Base-by-base conservation (phyloP, 192 early-diverging fungal genomes). In the Backusella circina region DNA sequence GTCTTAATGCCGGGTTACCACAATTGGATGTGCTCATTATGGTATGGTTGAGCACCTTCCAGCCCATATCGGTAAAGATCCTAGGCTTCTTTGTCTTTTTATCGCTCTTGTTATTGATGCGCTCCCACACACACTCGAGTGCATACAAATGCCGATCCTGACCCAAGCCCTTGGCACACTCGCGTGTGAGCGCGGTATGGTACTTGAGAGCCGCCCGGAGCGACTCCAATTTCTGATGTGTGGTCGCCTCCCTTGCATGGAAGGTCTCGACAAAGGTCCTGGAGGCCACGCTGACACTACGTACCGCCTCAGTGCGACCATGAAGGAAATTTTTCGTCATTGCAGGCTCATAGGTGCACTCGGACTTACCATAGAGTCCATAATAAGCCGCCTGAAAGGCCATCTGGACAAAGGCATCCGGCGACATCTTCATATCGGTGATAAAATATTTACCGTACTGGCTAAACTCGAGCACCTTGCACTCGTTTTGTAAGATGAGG, bases 61-160 rank as follows among this genome's bases (percentile, higher is more conserved):
- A 80, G 84, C 91, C 72, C 36, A 65, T 1, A 75, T 70, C 74
- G 61, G 68, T 75, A 92, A 81, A 85, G 39, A 85, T 78, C 1
- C 64, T 35, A 18, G 82, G 82, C n/a, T 78, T 76, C 30, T 79
- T 76, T 26, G 72, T 33, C 16, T 61, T 61, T 2, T 28, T 61
- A 7, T 61, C 23, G 21, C 26, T 23, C 9, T 70, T 61, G 8
- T 72, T 69, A 36, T 78, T 23, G 15, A 80, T 18, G 38, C 77
- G 70, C 28, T 85, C 75, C 77, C 77, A 88, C 79, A 91, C 83
- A 74, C 83, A 88, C 57, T 91, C 85, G 30, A 97, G 88, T 1
- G 92, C 95, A 26, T 96, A 89, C 80, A 97, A 68, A 81, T 97
- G 96, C 33, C 95, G 90, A 77, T 97, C 96, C 68, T 95, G 91